Conservation (phyloP, 495 filamentous ascomycete genomes). For the Melanomma pulvis-pyrius region DNA sequence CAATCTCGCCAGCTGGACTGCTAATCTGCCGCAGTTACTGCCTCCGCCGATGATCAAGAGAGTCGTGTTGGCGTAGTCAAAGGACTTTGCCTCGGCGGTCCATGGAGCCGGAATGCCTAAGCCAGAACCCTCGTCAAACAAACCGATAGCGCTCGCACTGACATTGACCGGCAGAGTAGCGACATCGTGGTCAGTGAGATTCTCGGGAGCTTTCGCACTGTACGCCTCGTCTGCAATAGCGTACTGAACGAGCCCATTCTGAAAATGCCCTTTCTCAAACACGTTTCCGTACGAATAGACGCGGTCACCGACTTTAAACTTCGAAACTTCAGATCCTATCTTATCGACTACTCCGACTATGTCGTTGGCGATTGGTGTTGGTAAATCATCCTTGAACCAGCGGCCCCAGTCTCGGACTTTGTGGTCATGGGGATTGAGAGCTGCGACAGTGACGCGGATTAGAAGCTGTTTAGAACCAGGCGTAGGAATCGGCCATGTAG, state of each 20-base stretch:
- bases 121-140: slow-evolving; percentile 34
- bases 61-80: slow-evolving; percentile 34
- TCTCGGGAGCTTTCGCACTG: slow-evolving; percentile 34
- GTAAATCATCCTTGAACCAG: slow-evolving; percentile 33
- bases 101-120: slow-evolving; percentile 35
- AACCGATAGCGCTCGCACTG: slow-evolving; percentile 33
- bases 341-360: slow-evolving; percentile 38
- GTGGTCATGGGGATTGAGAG: slow-evolving; percentile 42
- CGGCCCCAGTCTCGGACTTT: slow-evolving; percentile 39
- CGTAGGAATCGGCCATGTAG: slow-evolving; percentile 36
- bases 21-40: slow-evolving; percentile 31
- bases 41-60: slow-evolving; percentile 45
- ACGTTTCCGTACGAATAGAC: slow-evolving; percentile 13
- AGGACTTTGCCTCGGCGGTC: slow-evolving; percentile 11
- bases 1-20: slow-evolving; percentile 23
- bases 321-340: slow-evolving; percentile 35
- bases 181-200: slow-evolving; percentile 38
- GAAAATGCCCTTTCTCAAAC: not conserved
- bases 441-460: slow-evolving; percentile 41
- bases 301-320: slow-evolving; percentile 33
- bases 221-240: slow-evolving; percentile 30
- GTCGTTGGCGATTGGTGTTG: slow-evolving; percentile 38
- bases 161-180: slow-evolving; percentile 42
- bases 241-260: slow-evolving; percentile 42
- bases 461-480: slow-evolving; percentile 34